Conservation (phyloP, 2,329 filamentous ascomycete genomes). For the Cercospora sp. region DNA sequence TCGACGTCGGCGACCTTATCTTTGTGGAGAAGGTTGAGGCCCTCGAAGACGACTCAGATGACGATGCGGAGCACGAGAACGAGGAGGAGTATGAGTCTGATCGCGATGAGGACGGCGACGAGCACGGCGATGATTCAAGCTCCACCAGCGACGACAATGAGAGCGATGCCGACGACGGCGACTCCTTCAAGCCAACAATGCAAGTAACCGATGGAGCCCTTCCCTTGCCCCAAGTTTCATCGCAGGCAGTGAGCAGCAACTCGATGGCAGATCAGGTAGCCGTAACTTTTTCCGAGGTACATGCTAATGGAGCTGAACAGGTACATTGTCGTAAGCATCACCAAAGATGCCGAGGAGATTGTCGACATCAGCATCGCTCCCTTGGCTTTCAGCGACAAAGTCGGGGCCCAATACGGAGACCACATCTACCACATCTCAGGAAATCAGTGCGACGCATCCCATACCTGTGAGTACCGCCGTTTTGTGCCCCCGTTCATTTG, state of each 20-base stretch:
- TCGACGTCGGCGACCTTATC: conserved; percentile 28
- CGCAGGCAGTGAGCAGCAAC: not conserved
- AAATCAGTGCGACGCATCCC: conserved; percentile 19
- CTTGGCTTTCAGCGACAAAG: conserved; percentile 20
- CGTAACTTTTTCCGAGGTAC: not conserved
- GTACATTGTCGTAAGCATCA: conserved; percentile 20
- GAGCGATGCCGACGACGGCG: not conserved
- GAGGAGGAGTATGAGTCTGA: conserved; percentile 15
- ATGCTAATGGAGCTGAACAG: not conserved
- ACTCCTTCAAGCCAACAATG: conserved; percentile 13
- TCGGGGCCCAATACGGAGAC: not conserved
- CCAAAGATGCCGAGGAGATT: conserved; percentile 19
- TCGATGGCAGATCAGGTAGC: not conserved
- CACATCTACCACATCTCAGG: conserved; percentile 33
- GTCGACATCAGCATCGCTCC: conserved; percentile 21
- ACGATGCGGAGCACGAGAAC: conserved; percentile 13
- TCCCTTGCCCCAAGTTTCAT: not conserved
- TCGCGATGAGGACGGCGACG: not conserved
- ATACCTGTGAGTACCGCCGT: not conserved
- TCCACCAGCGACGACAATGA: conserved; percentile 16
- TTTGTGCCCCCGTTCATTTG: not conserved
- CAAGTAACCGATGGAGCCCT: not conserved
- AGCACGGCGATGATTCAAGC: not conserved
- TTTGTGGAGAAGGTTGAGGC: conserved; percentile 20
- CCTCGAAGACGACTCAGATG: conserved; percentile 17